Conservation (phyloP, 805 yeast genomes). For the Ogataea thermomethanolica region DNA sequence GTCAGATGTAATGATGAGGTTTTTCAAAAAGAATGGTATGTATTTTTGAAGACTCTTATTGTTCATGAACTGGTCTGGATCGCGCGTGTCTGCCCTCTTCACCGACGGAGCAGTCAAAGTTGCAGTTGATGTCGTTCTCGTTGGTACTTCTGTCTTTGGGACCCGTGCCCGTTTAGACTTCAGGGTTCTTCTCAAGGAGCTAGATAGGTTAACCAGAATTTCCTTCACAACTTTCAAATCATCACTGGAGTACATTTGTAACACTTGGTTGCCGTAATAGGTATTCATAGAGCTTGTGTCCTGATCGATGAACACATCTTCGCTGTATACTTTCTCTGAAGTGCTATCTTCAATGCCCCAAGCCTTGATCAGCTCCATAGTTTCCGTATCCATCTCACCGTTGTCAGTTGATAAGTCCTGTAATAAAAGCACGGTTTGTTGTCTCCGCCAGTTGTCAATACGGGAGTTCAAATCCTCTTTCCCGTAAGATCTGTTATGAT, state of each 20-base stretch:
- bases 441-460: constrained; percentile 32
- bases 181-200: constrained; percentile 14
- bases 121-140: constrained; percentile 12
- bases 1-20: constrained; percentile 26
- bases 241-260: constrained; percentile 18
- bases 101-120: constrained; percentile 10
- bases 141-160: constrained; percentile 6
- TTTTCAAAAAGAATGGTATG: constrained; percentile 30
- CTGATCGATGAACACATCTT: constrained; percentile 1
- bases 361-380: constrained; percentile 26
- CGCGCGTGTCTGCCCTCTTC: not conserved
- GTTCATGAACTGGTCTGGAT: constrained; percentile 24
- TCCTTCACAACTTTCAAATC: constrained; percentile 22
- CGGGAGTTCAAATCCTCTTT: constrained; percentile 27
- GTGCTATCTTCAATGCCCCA: constrained; percentile 32
- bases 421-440: constrained; percentile 25
- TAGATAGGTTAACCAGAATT: constrained; percentile 20
- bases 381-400: constrained; percentile 16
- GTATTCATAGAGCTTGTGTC: constrained; percentile 6
- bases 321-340: not conserved
- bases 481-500: constrained; percentile 13
- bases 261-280: constrained; percentile 24
- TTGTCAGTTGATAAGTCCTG: constrained; percentile 17
- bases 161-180: constrained; percentile 1
- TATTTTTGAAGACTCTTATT: constrained; percentile 30